phyloP scores from a whole-genome alignment of 768 basidiomycete species.

The Xanthoconium purpureum region DNA sequence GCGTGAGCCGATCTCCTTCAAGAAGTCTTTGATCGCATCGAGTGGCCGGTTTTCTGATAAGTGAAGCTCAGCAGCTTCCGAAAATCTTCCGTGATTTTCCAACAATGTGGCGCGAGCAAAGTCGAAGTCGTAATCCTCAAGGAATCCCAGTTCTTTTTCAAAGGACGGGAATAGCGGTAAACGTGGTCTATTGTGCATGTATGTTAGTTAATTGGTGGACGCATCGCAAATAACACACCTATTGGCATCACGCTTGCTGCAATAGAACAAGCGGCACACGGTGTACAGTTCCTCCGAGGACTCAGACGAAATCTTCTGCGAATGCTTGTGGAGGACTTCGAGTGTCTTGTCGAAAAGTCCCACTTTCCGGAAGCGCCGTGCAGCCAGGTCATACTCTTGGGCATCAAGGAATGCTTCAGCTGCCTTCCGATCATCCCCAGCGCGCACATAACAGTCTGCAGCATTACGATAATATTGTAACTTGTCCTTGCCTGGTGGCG shows the following conservation, averaged over 20 bases:
- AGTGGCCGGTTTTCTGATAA: constrained; percentile 43
- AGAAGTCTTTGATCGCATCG: constrained; percentile 46
- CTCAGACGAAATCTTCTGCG: constrained; percentile 27
- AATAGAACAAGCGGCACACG: constrained; percentile 46
- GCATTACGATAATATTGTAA: no score
- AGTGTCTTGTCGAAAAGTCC: constrained; percentile 54
- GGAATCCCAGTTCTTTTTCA: constrained; percentile 53
- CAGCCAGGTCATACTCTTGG: constrained; percentile 42
- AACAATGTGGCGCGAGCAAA: constrained; percentile 45
- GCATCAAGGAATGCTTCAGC: constrained; percentile 43
- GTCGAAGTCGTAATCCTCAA: constrained; percentile 53
- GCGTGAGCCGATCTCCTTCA: constrained; percentile 31
- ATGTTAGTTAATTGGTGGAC: background rate
- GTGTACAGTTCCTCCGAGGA: constrained; percentile 37
- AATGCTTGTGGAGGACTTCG: constrained; percentile 39
- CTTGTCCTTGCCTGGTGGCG: no score
- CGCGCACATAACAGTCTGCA: no score
- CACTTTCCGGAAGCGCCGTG: constrained; percentile 44
- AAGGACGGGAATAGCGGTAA: constrained; percentile 45
- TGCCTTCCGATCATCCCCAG: constrained; percentile 33
- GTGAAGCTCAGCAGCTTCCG: constrained; percentile 53
- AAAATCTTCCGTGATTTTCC: constrained; percentile 37
- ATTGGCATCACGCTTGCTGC: constrained; percentile 26
- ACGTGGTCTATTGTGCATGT: constrained; percentile 38
- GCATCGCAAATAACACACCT: background rate